Evolutionary conservation across 2,329 filamentous ascomycete species (phyloP), one percentile per base, ranked within the genome.

Genomic region (Hypoxylon sp.): DNA sequence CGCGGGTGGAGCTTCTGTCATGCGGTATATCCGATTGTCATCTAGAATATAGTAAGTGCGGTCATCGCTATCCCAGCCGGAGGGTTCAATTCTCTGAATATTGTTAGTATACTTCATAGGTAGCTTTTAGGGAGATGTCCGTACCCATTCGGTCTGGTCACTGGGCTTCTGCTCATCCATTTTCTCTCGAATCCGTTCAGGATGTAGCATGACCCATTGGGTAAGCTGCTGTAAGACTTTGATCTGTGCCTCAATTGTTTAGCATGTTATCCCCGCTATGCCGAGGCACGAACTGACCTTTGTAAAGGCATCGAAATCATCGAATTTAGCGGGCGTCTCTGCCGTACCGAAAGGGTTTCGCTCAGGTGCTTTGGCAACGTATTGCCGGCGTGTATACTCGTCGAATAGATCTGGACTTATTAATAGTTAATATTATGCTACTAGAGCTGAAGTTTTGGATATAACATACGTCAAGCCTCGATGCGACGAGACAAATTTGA

Each of bases 401-500:
- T 98, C 94, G 74, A 98, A 97, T 53, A 96, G 91, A 3, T 97
- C 94, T 58, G 86, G 88, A 1, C 94, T 98, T 74, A 1, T 53
- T 55, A 51, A 42, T 19, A 2, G 53, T 73, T 29, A 54, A 48
- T 46, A 72, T 57, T 66, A 76, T 26, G 79, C 74, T 60, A 71
- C 35, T 3, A 48, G 37, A 26, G 50, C 35, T 60, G 42, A 6
- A 37, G 37, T 31, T 54, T 44, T 71, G 26, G n/a, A 44, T 19
- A 29, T 3, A 69, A 86, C 92, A 73, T 88, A 97, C 94, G 92
- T 97, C 52, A 98, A 84, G 71, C 94, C 94, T 71, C 94, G 91
- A 83, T 98, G 94, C 67, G 94, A 97, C 33, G 96, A 98, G 54
- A 98, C 91, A 78, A 92, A 94, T 86, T 98, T 98, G 66, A 98